phyloP scores from a whole-genome alignment of 169 alveolate species.

The Plasmodium gonderi region DNA sequence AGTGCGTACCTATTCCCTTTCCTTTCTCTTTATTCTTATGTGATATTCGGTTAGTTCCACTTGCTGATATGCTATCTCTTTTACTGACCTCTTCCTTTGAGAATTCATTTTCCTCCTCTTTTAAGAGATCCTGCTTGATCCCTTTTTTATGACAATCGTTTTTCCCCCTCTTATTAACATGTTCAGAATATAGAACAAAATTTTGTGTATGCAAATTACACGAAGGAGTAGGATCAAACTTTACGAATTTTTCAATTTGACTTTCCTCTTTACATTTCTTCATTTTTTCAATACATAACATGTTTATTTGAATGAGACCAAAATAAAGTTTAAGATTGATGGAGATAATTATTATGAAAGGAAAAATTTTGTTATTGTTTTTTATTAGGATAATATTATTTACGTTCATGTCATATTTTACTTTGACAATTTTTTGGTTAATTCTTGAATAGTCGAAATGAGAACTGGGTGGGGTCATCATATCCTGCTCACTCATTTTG shows the following conservation, averaged over 20 bases:
- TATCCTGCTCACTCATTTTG: not conserved
- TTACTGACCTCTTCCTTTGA: not conserved
- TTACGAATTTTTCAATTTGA: conserved; percentile 3
- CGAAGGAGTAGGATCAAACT: not conserved
- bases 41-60: not conserved
- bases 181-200: not conserved
- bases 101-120: not conserved
- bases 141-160: not conserved
- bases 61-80: not conserved
- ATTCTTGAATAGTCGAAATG: not conserved
- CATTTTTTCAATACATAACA: not conserved
- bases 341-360: conserved; percentile 20
- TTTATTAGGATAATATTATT: conserved; percentile 41
- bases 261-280: not conserved
- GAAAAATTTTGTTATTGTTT: not conserved
- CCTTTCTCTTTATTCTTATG: not conserved
- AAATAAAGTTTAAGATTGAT: conserved; percentile 3
- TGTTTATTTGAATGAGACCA: conserved; percentile 3
- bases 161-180: not conserved
- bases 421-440: conserved; percentile 5
- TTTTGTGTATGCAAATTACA: conserved; percentile 13
- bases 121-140: not conserved
- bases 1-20: conserved; percentile 10
- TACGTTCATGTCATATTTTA: not conserved
- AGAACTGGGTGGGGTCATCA: not conserved